These are phyloP conservation scores for Verticillium alfalfae DNA, from an alignment of 2,329 filamentous ascomycete genomes.

Conservation along the genomic window DNA sequence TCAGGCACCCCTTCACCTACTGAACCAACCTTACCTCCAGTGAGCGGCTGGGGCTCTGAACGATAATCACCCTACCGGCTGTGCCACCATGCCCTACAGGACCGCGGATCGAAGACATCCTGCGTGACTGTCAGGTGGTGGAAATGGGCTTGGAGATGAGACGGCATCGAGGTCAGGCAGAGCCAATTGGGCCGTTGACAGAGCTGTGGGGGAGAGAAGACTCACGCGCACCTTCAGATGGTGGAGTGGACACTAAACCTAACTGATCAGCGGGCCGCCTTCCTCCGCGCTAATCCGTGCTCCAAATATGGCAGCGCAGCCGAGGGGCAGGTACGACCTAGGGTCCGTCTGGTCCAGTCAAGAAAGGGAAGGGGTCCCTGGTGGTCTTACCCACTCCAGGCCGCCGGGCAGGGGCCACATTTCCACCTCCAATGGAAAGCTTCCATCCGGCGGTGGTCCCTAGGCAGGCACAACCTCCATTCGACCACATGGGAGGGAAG, in stretches of 20 bases:
- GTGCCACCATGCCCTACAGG: background rate
- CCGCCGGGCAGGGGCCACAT: background rate
- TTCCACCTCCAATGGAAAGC: background rate
- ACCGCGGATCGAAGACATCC: background rate
- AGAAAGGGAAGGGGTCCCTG: background rate
- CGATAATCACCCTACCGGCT: too few species aligned
- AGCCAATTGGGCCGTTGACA: background rate
- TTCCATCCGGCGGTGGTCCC: background rate
- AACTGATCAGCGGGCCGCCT: conserved; percentile 13
- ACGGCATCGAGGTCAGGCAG: background rate
- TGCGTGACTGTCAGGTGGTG: background rate
- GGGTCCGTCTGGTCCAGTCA: background rate
- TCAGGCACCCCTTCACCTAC: too few species aligned
- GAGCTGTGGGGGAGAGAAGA: background rate
- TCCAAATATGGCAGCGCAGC: conserved; percentile 2
- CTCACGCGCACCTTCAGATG: background rate
- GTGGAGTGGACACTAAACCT: conserved; percentile 3
- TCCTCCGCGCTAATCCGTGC: conserved; percentile 10
- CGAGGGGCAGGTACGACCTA: background rate
- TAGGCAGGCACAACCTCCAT: background rate
- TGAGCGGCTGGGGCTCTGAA: too few species aligned
- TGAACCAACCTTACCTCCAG: too few species aligned
- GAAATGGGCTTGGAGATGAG: background rate
- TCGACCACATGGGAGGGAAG: background rate
- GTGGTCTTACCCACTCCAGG: background rate